Conservation (phyloP, 257 asterid species). For the Agastache rugosa region DNA sequence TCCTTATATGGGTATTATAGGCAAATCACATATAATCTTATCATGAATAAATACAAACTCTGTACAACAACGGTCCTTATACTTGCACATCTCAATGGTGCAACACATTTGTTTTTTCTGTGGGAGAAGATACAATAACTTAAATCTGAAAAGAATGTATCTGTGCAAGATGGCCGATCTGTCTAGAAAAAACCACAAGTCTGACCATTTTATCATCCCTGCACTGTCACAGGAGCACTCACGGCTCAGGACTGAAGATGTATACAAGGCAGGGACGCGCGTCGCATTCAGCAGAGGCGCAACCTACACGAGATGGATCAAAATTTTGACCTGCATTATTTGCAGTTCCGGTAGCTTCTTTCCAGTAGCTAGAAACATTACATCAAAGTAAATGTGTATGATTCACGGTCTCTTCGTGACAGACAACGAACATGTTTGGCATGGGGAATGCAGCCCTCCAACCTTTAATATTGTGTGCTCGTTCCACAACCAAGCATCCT, state of each 20-base stretch:
- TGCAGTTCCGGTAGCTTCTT: not conserved
- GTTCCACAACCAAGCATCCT: not conserved
- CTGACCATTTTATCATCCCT: conserved; percentile 4
- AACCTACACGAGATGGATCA: not conserved
- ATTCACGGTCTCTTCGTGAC: not conserved
- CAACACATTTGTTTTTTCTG: conserved; percentile 1
- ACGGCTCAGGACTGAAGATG: not conserved
- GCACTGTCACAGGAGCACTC: conserved; percentile 12
- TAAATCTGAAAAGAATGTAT: not conserved
- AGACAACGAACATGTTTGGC: not conserved
- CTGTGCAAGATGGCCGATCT: conserved; percentile 3
- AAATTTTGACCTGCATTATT: not conserved
- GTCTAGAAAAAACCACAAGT: conserved; percentile 15
- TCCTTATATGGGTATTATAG: not conserved
- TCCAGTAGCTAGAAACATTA: not conserved
- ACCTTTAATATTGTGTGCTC: conserved; percentile 15
- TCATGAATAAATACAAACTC: not conserved
- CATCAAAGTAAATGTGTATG: conserved; percentile 2
- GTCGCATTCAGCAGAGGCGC: conserved; percentile 1
- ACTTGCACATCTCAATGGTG: conserved; percentile 7
- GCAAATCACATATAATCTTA: not conserved
- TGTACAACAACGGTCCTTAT: conserved; percentile 4
- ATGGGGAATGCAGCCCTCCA: not conserved
- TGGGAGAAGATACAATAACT: not conserved
- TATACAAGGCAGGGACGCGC: not conserved